Evolutionary conservation across 2,329 filamentous ascomycete species (phyloP), one percentile per base, ranked within the genome.

Genomic region (Monilinia fructigena): DNA sequence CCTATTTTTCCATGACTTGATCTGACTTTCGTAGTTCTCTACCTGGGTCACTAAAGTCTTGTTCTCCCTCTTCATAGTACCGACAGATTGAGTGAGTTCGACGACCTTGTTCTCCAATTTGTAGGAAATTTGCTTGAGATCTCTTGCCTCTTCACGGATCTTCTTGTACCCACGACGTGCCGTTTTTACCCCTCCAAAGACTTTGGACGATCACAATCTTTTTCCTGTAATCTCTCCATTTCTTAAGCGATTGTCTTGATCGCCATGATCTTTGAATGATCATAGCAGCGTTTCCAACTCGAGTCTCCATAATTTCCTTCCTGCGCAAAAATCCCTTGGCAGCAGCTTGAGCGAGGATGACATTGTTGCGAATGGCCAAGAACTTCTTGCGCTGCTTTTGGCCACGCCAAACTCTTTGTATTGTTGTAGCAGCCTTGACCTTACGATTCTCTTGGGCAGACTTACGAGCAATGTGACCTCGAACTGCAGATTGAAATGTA

Each of bases 31-130:
- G 80, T 98, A 97, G 78, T 91, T 97, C 79, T 97, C 92, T 59
- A 99, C 89, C 78, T 98, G 93, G 47, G 86, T 89, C 73, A 90
- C 83, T 69, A 99, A 84, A 67, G 86, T 86, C 83, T 96, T 97
- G 85, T 99, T 99, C 80, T 97, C 92, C 70, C 89, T 86, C 82
- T 96, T 97, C 85, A 97, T 90, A 12, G 92, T 89, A 71, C 95
- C 93, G 73, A 99, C 80, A 60, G 90, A 92, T 78, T 99, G 95
- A 1, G 95, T 99, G 75, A 99, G 85, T 81, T 99, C 95, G 70
- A 99, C 92, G 70, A 99, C 95, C 87, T 99, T 99, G 85, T 99
- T 98, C 79, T 99, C 95, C 74, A 99, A 83, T 83, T 97, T 98
- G 84, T 99, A 99, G 2, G 95, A 98, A 73, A 99, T 99, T 79